Evolutionary conservation across 108 stramenopile genomes (phyloP).

Genomic region (Cylindrotheca fusiformis): DNA sequence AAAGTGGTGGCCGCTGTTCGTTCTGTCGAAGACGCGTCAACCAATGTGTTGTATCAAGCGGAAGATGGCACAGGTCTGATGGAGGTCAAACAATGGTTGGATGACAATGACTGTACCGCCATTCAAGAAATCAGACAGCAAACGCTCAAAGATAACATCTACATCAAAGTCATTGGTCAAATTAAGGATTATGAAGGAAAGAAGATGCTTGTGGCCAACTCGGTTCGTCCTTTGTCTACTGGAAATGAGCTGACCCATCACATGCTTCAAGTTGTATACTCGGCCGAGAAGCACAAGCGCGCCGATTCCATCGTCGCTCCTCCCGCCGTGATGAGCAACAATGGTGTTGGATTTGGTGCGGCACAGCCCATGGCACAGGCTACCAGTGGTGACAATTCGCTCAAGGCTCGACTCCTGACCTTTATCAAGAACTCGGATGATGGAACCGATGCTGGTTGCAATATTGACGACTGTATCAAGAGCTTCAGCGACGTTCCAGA

Average conservation of each 20-base stretch:
- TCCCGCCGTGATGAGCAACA: slow-evolving; percentile 24
- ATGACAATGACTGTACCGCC: slow-evolving; percentile 62
- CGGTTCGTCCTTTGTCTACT: slow-evolving; percentile 49
- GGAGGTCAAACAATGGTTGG: slow-evolving; percentile 73
- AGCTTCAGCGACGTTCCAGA: slow-evolving; percentile 26
- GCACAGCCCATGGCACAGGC: neutral
- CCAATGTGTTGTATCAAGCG: slow-evolving; percentile 57
- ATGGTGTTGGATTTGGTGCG: slow-evolving; percentile 29
- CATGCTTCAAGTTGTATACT: slow-evolving; percentile 73
- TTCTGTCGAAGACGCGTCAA: slow-evolving; percentile 38
- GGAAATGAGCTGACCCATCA: slow-evolving; percentile 86
- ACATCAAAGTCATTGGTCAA: slow-evolving; percentile 71
- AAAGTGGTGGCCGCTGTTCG: slow-evolving; percentile 76
- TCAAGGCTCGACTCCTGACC: slow-evolving; percentile 6
- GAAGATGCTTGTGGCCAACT: slow-evolving; percentile 61
- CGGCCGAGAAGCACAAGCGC: slow-evolving; percentile 52
- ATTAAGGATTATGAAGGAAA: slow-evolving; percentile 73
- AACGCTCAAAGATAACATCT: slow-evolving; percentile 47
- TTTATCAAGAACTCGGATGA: slow-evolving; percentile 18
- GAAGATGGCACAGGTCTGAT: slow-evolving; percentile 89
- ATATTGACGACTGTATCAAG: slow-evolving; percentile 32
- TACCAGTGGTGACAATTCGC: neutral
- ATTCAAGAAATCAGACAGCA: slow-evolving; percentile 40
- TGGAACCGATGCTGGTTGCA: slow-evolving; percentile 32
- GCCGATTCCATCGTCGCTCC: slow-evolving; percentile 30